These are phyloP conservation scores for Chrysoporthe deuterocubensis DNA, from an alignment of 2,329 filamentous ascomycete genomes.

Conservation along the genomic window DNA sequence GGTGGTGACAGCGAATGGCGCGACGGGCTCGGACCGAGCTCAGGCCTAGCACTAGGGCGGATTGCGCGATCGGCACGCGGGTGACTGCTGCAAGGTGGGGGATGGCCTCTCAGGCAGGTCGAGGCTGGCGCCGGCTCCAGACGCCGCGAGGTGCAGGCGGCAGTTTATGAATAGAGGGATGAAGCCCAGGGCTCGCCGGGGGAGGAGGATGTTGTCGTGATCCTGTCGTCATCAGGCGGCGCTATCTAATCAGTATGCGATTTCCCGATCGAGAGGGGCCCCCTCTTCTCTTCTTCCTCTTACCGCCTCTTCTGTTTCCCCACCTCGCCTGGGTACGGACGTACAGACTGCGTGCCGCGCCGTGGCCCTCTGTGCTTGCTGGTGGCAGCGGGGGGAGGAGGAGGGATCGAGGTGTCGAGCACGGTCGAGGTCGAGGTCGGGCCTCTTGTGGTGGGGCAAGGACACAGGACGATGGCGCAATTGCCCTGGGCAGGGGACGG, in stretches of 20 bases:
- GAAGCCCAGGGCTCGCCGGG: not conserved
- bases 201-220: constrained; percentile 2
- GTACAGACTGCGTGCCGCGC: too few relatives aligned
- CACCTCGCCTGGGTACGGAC: too few relatives aligned
- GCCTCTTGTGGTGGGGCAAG: too few relatives aligned
- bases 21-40: not conserved
- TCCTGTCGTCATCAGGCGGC: not conserved
- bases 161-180: not conserved
- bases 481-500: too few relatives aligned
- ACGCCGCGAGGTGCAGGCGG: not conserved
- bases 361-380: too few relatives aligned
- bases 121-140: not conserved
- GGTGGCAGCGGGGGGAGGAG: too few relatives aligned
- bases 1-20: not conserved
- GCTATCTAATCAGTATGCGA: constrained; percentile 1
- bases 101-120: not conserved
- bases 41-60: constrained; percentile 15
- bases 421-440: too few relatives aligned
- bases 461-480: too few relatives aligned
- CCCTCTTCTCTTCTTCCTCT: not conserved
- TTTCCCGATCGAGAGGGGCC: not conserved
- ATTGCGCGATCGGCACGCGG: constrained; percentile 25
- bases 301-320: too few relatives aligned
- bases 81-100: constrained; percentile 6
- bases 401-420: too few relatives aligned